Conservation (phyloP, 345 rosid species). For the Eucalyptus regnans region DNA sequence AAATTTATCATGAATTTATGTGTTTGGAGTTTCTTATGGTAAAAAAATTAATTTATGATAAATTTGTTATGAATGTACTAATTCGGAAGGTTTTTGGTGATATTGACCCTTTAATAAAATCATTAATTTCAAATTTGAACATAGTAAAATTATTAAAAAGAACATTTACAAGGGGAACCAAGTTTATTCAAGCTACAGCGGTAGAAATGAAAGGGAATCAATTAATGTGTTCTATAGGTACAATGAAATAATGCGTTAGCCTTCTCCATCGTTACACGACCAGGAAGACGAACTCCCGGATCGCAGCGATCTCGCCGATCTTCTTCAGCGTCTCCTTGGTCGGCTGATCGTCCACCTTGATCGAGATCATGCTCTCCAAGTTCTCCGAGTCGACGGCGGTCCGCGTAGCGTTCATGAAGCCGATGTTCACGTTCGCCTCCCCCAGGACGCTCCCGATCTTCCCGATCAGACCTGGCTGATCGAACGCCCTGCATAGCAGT, state of each 20-base stretch:
- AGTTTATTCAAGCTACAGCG: neutral
- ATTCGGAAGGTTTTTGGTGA: rapidly evolving
- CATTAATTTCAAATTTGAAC: neutral
- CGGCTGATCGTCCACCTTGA: constrained; percentile 69
- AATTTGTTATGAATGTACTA: rapidly evolving
- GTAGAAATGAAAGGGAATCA: neutral
- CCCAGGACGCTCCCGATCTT: constrained; percentile 62
- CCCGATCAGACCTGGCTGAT: constrained; percentile 82
- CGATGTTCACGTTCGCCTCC: constrained; percentile 66
- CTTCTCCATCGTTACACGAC: neutral
- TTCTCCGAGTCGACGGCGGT: constrained; percentile 52
- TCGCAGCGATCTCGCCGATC: constrained; percentile 54
- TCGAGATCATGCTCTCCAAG: constrained; percentile 50
- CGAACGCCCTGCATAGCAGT: constrained; percentile 69
- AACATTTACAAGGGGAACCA: neutral
- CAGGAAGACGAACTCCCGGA: constrained; percentile 70
- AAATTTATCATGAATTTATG: no score
- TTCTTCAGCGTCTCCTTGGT: constrained; percentile 37
- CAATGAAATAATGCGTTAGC: neutral
- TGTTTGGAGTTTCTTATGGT: rapidly evolving
- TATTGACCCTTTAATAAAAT: neutral
- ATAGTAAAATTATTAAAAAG: neutral
- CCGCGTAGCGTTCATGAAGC: constrained; percentile 76
- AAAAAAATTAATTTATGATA: no score
- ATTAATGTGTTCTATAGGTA: neutral